Evolutionary conservation across 345 rosid genomes (phyloP).

Genomic region (Aquilaria malaccensis): DNA sequence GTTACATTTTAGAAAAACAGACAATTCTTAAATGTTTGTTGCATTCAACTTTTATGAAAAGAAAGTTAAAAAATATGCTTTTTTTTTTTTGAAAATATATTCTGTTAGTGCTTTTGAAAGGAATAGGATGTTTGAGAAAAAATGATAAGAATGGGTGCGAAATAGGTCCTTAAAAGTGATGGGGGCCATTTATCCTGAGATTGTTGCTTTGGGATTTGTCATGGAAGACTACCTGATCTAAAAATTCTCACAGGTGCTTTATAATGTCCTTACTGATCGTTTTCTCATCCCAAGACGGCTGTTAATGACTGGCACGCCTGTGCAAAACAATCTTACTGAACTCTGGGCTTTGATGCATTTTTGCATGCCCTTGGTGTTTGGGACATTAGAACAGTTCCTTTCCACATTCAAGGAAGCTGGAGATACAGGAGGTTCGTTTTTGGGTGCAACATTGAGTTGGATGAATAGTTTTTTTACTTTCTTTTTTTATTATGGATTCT

Average conservation of each 20-base stretch:
- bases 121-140: neutral
- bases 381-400: slow-evolving; percentile 67
- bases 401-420: slow-evolving; percentile 60
- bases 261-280: slow-evolving; percentile 48
- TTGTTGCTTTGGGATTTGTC: slow-evolving; percentile 7
- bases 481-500: too few species aligned
- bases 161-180: neutral
- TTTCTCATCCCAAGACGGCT: slow-evolving; percentile 80
- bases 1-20: too few species aligned
- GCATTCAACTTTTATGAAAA: too few species aligned
- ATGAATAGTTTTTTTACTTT: too few species aligned
- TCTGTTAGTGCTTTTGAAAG: too few species aligned
- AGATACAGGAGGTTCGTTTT: slow-evolving; percentile 35
- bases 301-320: slow-evolving; percentile 88
- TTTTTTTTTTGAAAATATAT: too few species aligned
- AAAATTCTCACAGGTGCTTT: slow-evolving; percentile 53
- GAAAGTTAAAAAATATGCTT: too few species aligned
- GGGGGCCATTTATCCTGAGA: neutral
- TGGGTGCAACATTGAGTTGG: too few species aligned
- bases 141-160: neutral
- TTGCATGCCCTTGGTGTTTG: slow-evolving; percentile 86
- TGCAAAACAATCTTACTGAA: slow-evolving; percentile 81
- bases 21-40: too few species aligned
- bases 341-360: slow-evolving; percentile 97
- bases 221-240: slow-evolving; percentile 5